Conservation (phyloP, 345 rosid species). For the Eucalyptus sp. region DNA sequence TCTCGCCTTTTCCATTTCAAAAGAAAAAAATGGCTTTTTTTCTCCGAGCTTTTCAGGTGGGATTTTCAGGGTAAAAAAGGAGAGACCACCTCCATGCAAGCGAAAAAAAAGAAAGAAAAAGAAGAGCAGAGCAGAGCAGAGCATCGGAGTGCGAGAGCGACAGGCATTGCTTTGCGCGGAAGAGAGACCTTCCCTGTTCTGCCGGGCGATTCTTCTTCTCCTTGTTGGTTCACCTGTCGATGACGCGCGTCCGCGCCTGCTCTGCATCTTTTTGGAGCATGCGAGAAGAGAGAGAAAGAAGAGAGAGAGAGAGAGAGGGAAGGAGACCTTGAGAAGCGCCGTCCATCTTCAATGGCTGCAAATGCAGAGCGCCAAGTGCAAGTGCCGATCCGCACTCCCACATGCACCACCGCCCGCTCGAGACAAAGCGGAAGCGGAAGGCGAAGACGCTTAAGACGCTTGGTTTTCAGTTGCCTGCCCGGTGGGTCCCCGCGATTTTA, state of each 20-base stretch:
- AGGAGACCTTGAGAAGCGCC: background rate
- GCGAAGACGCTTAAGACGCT: background rate
- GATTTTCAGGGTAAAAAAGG: background rate
- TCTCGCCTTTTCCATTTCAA: background rate
- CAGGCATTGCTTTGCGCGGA: constrained; percentile 26
- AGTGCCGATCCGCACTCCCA: background rate
- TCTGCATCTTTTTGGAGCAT: background rate
- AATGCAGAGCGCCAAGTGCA: background rate
- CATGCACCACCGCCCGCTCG: background rate
- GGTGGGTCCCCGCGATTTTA: background rate
- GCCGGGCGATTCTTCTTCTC: constrained; percentile 4
- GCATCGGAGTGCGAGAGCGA: constrained; percentile 20
- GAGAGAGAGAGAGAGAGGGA: background rate
- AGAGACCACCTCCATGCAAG: background rate
- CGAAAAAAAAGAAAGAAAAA: background rate
- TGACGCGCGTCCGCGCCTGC: background rate
- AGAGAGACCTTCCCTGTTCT: background rate
- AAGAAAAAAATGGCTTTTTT: background rate
- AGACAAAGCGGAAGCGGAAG: background rate
- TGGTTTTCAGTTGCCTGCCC: background rate
- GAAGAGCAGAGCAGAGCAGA: constrained; percentile 2
- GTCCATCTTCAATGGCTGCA: constrained; percentile 6
- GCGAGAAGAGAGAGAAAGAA: background rate
- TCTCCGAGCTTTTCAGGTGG: background rate
- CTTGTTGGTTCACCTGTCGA: background rate